These are phyloP conservation scores for Datisca glomerata DNA, from an alignment of 306 rosid species.

Conservation along the genomic window DNA sequence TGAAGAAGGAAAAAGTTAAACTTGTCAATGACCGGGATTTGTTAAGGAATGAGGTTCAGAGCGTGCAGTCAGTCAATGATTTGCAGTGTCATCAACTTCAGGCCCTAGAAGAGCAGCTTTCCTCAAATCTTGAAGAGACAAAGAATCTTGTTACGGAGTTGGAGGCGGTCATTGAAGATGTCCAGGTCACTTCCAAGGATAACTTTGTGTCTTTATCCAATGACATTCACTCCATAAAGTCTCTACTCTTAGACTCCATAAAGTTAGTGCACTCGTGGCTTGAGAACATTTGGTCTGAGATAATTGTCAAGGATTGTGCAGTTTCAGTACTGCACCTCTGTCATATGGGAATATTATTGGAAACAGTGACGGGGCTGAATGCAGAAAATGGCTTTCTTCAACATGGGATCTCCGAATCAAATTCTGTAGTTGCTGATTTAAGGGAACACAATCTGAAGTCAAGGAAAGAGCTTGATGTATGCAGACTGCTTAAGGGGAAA, in stretches of 20 bases:
- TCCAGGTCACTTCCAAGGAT: constrained; percentile 31
- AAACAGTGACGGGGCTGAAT: constrained; percentile 81
- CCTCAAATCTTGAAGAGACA: constrained; percentile 40
- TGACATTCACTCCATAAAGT: constrained; percentile 46
- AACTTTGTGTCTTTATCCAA: constrained; percentile 33
- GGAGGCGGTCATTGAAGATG: constrained; percentile 43
- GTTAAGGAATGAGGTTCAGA: constrained; percentile 44
- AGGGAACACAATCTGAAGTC: constrained; percentile 60
- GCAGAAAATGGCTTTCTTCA: constrained; percentile 81
- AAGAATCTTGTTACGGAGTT: constrained; percentile 36
- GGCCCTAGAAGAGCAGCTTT: constrained; percentile 27
- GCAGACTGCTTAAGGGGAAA: constrained; percentile 64
- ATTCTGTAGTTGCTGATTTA: constrained; percentile 48
- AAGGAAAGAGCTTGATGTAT: constrained; percentile 77
- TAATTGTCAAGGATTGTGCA: constrained; percentile 69
- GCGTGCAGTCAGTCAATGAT: constrained; percentile 40
- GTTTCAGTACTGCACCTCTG: constrained; percentile 79
- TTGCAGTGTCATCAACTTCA: constrained; percentile 37
- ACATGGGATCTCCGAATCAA: constrained; percentile 64
- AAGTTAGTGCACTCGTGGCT: constrained; percentile 58
- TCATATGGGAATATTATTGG: constrained; percentile 74
- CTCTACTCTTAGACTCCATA: constrained; percentile 39
- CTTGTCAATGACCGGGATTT: constrained; percentile 33
- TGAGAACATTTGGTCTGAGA: constrained; percentile 81
- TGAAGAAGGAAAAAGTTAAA: constrained; percentile 26